Base-by-base conservation (phyloP, 139 green algal genomes). In the Chlorella ohadii region DNA sequence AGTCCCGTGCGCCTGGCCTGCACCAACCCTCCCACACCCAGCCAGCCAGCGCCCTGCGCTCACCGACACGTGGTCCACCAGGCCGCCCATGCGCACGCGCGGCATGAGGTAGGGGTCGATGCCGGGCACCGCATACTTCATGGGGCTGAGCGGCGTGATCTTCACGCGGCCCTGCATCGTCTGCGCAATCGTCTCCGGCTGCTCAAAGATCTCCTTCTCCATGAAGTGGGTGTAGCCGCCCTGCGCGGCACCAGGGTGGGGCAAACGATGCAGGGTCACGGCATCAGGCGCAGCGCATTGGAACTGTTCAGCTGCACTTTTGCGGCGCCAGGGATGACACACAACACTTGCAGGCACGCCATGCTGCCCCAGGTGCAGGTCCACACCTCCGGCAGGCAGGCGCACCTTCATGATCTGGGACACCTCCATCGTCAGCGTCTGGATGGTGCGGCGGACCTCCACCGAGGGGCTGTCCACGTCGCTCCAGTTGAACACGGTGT, bases 201-300 rank as follows among this genome's bases (percentile, higher is more conserved):
- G 97, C 90, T 99, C 97, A 84, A 97, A 92, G 84, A 99, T 99
- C 85, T 96, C 94, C 87, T 97, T 96, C 87, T 94, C 87, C 96
- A 99, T 99, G 93, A 94, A 99, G 89, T 99, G 94, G 20, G 96
- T 90, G 89, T 97, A 99, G 34, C 90, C 87, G n/a, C 96, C 95
- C 88, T 91, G 87, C 38, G 72, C 1, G 20, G 68, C 15, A 6
- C 12, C 22, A 1, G 65, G 65, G 17, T 19, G 15, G 31, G 3
- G 64, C n/a, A n/a, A n/a, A n/a, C n/a, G n/a, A n/a, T 11, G 55
- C 55, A 11, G 15, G 39, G 15, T 47, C 0, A 41, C 51, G 12
- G 22, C 12, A 23, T 59, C 12, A 22, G 44, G 44, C 44, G 11
- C 44, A 55, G 44, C 11, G 44, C 44, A 55, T 6, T 55, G 6